Conservation (phyloP, 2,329 filamentous ascomycete genomes). For the Trichoderma brevicompactum region DNA sequence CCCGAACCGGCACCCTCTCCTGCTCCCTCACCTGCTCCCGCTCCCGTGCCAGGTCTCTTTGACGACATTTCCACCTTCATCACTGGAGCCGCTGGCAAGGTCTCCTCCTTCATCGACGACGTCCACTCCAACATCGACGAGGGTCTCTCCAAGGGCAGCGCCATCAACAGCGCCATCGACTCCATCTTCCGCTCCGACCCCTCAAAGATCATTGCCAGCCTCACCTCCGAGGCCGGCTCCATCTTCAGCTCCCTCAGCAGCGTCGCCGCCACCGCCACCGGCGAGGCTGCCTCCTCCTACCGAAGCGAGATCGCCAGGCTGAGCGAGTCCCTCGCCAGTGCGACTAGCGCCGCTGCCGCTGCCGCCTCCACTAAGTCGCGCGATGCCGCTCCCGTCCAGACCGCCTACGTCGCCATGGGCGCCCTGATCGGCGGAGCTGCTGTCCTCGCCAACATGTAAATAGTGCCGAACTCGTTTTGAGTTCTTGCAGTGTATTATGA, state of each 20-base stretch:
- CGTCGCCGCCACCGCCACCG: slow-evolving; percentile 33
- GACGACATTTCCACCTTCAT: slow-evolving; percentile 30
- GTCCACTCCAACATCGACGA: slow-evolving; percentile 18
- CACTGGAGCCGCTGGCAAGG: slow-evolving; percentile 19
- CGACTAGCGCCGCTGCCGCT: slow-evolving; percentile 31
- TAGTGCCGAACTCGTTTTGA: background rate
- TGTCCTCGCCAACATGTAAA: slow-evolving; percentile 50
- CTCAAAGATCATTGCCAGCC: slow-evolving; percentile 27
- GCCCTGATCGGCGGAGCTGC: slow-evolving; percentile 54
- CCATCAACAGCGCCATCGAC: slow-evolving; percentile 21
- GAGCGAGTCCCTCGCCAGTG: slow-evolving; percentile 29
- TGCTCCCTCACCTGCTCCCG: slow-evolving; percentile 28
- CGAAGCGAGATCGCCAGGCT: slow-evolving; percentile 35
- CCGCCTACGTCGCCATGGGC: slow-evolving; percentile 51
- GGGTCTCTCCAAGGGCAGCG: slow-evolving; percentile 28
- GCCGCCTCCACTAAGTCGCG: slow-evolving; percentile 31
- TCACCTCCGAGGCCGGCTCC: slow-evolving; percentile 35
- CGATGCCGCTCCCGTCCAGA: slow-evolving; percentile 43
- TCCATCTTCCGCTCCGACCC: slow-evolving; percentile 26
- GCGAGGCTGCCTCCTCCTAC: slow-evolving; percentile 34
- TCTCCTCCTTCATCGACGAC: slow-evolving; percentile 15
- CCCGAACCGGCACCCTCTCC: slow-evolving; percentile 12
- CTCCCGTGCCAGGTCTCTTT: slow-evolving; percentile 27
- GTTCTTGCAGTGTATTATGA: background rate
- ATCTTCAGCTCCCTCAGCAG: slow-evolving; percentile 35